Conservation (phyloP, 1,139 yeast species). For the Diutina siamensis region DNA sequence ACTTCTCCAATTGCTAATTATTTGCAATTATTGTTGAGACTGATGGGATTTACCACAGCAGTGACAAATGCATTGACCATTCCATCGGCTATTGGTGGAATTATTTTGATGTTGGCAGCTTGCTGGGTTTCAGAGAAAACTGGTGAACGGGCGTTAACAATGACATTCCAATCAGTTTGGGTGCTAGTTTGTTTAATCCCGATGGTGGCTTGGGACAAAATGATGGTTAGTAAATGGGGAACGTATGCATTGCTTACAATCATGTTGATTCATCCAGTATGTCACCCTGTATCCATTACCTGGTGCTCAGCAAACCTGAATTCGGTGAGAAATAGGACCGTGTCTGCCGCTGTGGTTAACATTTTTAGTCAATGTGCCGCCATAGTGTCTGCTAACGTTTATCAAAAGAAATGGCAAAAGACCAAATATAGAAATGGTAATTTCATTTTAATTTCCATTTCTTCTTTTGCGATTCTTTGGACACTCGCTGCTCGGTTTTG, state of each 20-base stretch:
- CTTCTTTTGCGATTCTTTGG: conserved; percentile 7
- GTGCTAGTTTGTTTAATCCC: background rate
- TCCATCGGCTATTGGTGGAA: background rate
- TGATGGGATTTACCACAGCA: background rate
- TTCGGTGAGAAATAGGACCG: conserved; percentile 15
- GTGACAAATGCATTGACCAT: conserved; percentile 2
- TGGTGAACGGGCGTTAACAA: background rate
- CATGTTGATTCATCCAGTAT: background rate
- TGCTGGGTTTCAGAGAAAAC: conserved; percentile 1
- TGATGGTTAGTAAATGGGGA: background rate
- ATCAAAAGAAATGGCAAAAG: background rate
- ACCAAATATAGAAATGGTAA: conserved; percentile 2
- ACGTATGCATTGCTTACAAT: background rate
- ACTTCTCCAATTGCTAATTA: background rate
- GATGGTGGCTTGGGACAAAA: background rate
- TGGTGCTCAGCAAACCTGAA: conserved; percentile 16
- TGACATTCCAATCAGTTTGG: background rate
- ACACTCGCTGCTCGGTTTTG: conserved; percentile 16
- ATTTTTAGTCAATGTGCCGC: conserved; percentile 14
- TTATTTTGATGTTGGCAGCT: background rate
- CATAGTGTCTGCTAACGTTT: conserved; percentile 10
- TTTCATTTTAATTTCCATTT: background rate
- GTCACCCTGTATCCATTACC: conserved; percentile 14
- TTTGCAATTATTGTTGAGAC: background rate
- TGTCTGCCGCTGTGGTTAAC: conserved; percentile 16